Percentiles rank a stretch among this genome's conserved stretches.
These are phyloP conservation scores for Russula virescens DNA, from an alignment of 768 basidiomycete genomes.

Conservation along the genomic window DNA sequence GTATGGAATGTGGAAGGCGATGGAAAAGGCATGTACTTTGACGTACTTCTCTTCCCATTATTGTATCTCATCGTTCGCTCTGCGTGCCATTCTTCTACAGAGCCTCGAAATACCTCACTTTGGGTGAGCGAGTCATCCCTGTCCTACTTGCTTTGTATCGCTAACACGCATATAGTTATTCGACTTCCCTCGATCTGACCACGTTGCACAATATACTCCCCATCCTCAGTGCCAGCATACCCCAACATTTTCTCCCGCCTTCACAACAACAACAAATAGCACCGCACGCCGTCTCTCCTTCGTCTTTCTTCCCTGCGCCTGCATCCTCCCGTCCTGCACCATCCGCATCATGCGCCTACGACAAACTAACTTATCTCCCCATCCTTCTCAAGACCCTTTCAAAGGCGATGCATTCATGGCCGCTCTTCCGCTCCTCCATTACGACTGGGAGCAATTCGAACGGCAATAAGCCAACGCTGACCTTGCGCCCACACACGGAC, in stretches of 20 bases:
- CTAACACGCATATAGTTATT: slow-evolving; percentile 46
- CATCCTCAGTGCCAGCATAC: slow-evolving; percentile 62
- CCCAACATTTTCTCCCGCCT: slow-evolving; percentile 44
- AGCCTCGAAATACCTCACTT: slow-evolving; percentile 85
- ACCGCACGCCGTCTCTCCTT: slow-evolving; percentile 35
- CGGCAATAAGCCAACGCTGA: slow-evolving; percentile 56
- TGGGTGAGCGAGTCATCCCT: slow-evolving; percentile 41
- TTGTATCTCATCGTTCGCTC: not conserved
- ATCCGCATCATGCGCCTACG: slow-evolving; percentile 51
- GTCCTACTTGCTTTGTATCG: not conserved
- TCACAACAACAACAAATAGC: slow-evolving; percentile 35
- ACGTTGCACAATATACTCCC: slow-evolving; percentile 58
- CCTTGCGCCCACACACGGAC: slow-evolving; percentile 68
- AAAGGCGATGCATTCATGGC: slow-evolving; percentile 78
- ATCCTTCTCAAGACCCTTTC: slow-evolving; percentile 79
- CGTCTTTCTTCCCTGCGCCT: slow-evolving; percentile 37
- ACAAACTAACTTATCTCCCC: slow-evolving; percentile 74
- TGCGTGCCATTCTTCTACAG: slow-evolving; percentile 33
- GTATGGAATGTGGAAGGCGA: slow-evolving; percentile 85
- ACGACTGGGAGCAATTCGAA: slow-evolving; percentile 33
- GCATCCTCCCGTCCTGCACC: slow-evolving; percentile 33
- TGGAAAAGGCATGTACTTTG: slow-evolving; percentile 57
- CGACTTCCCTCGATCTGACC: slow-evolving; percentile 71
- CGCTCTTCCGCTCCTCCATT: slow-evolving; percentile 73
- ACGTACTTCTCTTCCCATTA: not conserved